phyloP scores from a whole-genome alignment of 2,329 filamentous ascomycete genomes.

The Clarireedia paspali region DNA sequence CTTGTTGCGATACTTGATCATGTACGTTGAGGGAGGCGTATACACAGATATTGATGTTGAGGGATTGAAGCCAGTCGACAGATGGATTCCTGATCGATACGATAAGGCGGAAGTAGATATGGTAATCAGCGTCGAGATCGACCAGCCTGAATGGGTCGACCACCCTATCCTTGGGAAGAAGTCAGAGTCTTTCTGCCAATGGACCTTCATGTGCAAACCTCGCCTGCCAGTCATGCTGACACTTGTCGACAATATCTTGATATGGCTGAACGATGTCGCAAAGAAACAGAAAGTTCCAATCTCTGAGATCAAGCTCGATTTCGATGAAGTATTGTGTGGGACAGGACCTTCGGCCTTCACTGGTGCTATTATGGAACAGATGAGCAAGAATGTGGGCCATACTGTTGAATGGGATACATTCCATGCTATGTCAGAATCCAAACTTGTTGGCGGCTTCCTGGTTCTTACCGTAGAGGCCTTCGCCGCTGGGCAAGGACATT shows the following conservation, averaged over 20 bases:
- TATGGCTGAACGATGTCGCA: slow-evolving; percentile 55
- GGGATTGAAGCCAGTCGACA: slow-evolving; percentile 41
- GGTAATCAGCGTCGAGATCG: slow-evolving; percentile 64
- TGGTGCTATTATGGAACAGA: slow-evolving; percentile 54
- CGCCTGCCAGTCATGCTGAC: slow-evolving; percentile 59
- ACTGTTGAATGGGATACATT: slow-evolving; percentile 55
- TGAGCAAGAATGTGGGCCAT: slow-evolving; percentile 42
- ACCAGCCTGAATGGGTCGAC: slow-evolving; percentile 55
- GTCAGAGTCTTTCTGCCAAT: slow-evolving; percentile 65
- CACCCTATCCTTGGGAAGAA: slow-evolving; percentile 62
- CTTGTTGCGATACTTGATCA: slow-evolving; percentile 55
- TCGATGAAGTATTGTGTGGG: slow-evolving; percentile 66
- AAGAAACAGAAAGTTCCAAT: slow-evolving; percentile 50
- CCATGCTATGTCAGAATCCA: slow-evolving; percentile 59
- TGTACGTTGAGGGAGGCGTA: slow-evolving; percentile 56
- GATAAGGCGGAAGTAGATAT: slow-evolving; percentile 58
- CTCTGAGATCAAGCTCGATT: slow-evolving; percentile 56
- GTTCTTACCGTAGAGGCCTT: slow-evolving; percentile 66
- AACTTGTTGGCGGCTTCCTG: slow-evolving; percentile 54
- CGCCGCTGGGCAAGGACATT: slow-evolving; percentile 66
- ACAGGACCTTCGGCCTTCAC: slow-evolving; percentile 67
- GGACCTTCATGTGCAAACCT: slow-evolving; percentile 67
- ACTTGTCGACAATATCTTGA: slow-evolving; percentile 60
- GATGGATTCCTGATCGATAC: slow-evolving; percentile 56
- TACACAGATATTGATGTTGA: slow-evolving; percentile 54